Conservation (phyloP, 441 rosid species). For the Eutrema salsugineum region DNA sequence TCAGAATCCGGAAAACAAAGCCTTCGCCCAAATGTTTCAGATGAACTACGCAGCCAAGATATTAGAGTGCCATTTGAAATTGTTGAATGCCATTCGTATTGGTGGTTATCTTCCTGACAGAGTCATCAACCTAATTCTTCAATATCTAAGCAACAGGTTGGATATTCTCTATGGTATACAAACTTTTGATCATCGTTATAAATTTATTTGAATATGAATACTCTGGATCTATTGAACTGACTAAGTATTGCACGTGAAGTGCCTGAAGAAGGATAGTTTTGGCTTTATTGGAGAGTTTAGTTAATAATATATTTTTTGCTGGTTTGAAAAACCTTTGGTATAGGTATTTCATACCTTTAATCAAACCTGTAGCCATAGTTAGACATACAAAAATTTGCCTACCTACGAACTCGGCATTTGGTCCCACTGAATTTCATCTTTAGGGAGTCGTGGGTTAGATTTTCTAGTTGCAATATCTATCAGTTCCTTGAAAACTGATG, state of each 20-base stretch:
- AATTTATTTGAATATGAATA: not conserved
- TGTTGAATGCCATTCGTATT: constrained; percentile 69
- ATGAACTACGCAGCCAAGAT: constrained; percentile 89
- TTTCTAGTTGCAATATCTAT: constrained; percentile 5
- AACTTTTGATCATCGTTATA: not conserved
- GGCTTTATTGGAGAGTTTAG: not conserved
- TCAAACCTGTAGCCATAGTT: not conserved
- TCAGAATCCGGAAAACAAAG: constrained; percentile 86
- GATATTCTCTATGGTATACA: constrained; percentile 11
- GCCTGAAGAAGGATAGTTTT: not conserved
- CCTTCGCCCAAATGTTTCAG: constrained; percentile 93
- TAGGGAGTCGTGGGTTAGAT: not conserved
- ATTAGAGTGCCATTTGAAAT: constrained; percentile 87
- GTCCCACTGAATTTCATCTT: not conserved
- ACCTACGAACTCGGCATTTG: not conserved
- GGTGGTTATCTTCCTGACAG: constrained; percentile 97
- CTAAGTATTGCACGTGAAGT: not conserved
- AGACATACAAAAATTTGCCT: not conserved
- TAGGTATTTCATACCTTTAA: not conserved
- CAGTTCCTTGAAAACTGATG: constrained; percentile 3
- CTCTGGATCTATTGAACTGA: not conserved
- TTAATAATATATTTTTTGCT: not conserved
- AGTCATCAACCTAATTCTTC: constrained; percentile 93
- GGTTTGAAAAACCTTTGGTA: not conserved
- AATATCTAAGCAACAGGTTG: constrained; percentile 92